Evolutionary conservation across 2,329 filamentous ascomycete species (phyloP), one percentile per base, ranked within the genome.

Genomic region (Diaporthe ampelina): DNA sequence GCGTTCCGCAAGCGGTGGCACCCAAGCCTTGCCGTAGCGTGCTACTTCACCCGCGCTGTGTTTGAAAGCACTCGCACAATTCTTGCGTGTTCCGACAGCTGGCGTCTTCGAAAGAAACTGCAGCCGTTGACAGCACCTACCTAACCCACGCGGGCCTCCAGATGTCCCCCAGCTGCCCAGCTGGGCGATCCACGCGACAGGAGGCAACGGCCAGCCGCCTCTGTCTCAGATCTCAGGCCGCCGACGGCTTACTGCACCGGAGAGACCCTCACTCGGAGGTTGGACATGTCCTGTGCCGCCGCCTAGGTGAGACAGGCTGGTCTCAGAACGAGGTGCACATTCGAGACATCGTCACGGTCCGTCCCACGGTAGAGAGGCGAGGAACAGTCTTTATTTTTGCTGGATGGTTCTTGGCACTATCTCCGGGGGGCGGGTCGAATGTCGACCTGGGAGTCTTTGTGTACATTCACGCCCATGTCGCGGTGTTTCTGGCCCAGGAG

Each of bases 211-310:
- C 32, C 32, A 26, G 58, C 58, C 59, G 43, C 24, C 15, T 54
- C 19, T 52, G 48, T 54, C 32, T 40, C 17, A 37, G 29, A 15
- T 40, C 4, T 52, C 45, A 68, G 29, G 45, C 48, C 32, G 63
- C n/a, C 45, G n/a, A 48, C 59, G 40, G 59, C 63, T 67, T 52
- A 32, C 63, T 52, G 63, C 45, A 52, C 45, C 63, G 63, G 63
- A 67, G 45, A 40, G 37, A 67, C 63, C 45, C n/a, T 9, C 43
- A 24, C 29, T 67, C 63, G 63, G 29, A 24, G 21, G 32, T 52
- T 29, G 29, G 19, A 52, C 43, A 35, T 50, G 26, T 67, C 43
- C 61, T 50, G 45, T 67, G 6, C 7, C 61, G 19, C 43, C 45
- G 48, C 45, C 17, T 35, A 26, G 32, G 40, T 68, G 63, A 68